Conservation (phyloP, 352 stramenopile species). For the Pythium sp. region DNA sequence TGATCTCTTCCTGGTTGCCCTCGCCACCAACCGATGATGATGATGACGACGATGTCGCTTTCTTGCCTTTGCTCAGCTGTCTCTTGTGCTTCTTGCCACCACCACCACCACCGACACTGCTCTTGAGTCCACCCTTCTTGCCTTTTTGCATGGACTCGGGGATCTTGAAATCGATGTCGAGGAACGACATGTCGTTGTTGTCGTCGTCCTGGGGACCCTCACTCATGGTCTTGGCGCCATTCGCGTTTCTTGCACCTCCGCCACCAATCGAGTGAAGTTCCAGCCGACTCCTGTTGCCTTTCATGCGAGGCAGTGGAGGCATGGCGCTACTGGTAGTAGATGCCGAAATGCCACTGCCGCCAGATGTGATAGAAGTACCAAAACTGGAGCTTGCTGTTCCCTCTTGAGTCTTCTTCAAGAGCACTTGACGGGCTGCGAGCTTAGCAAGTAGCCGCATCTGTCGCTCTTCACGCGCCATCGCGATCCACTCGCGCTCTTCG, state of each 20-base stretch:
- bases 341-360: neutral
- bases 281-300: slow-evolving; percentile 8
- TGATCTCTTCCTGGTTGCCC: slow-evolving; percentile 23
- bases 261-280: neutral
- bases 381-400: neutral
- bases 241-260: neutral
- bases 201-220: slow-evolving; percentile 20
- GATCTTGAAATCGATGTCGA: slow-evolving; percentile 46
- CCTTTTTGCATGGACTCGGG: slow-evolving; percentile 29
- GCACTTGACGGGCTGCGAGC: slow-evolving; percentile 22
- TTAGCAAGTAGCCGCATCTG: slow-evolving; percentile 51
- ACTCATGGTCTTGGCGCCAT: slow-evolving; percentile 1
- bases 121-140: slow-evolving; percentile 1
- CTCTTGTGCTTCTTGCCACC: slow-evolving; percentile 7
- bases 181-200: slow-evolving; percentile 40
- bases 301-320: slow-evolving; percentile 6
- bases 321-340: neutral
- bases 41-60: neutral
- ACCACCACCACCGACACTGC: neutral
- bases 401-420: slow-evolving; percentile 7
- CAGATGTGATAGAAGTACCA: neutral
- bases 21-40: neutral
- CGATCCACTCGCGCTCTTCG: slow-evolving; percentile 58
- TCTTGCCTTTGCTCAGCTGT: slow-evolving; percentile 6
- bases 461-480: slow-evolving; percentile 73